Evolutionary conservation across 148 eudicot genomes (phyloP).

Genomic region (Heliosperma pusillum): DNA sequence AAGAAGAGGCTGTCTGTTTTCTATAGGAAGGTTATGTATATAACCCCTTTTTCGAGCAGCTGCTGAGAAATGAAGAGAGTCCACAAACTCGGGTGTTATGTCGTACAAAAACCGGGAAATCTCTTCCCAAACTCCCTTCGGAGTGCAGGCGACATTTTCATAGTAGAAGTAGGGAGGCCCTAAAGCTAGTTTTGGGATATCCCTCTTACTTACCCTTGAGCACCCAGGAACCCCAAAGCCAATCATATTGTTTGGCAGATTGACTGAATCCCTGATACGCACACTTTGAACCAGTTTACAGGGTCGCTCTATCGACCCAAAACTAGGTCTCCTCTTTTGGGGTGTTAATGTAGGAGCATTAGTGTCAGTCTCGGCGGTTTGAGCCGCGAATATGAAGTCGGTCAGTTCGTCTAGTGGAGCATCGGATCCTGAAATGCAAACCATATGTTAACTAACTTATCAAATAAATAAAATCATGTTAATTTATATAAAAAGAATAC

Average conservation of each 20-base stretch:
- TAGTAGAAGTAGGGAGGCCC: slow-evolving; percentile 29
- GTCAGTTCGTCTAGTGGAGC: slow-evolving; percentile 24
- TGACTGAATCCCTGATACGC: not conserved
- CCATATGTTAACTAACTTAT: not conserved
- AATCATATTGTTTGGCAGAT: slow-evolving; percentile 16
- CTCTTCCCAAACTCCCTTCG: slow-evolving; percentile 20
- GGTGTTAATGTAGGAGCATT: not conserved
- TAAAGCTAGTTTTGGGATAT: not conserved
- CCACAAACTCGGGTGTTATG: slow-evolving; percentile 27
- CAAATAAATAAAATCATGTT: not conserved
- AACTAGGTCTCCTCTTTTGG: slow-evolving; percentile 12
- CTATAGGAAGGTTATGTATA: slow-evolving; percentile 31
- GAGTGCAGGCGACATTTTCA: slow-evolving; percentile 28
- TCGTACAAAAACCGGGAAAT: slow-evolving; percentile 22
- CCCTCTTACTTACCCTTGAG: not conserved
- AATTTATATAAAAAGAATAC: too few relatives aligned
- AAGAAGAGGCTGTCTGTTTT: slow-evolving; percentile 20
- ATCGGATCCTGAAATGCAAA: slow-evolving; percentile 21
- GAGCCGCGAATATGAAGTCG: slow-evolving; percentile 25
- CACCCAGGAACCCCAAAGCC: slow-evolving; percentile 28
- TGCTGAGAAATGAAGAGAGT: slow-evolving; percentile 28
- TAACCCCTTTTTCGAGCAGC: slow-evolving; percentile 34
- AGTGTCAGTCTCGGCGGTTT: slow-evolving; percentile 3
- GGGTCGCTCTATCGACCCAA: not conserved
- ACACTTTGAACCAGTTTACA: not conserved